Percentiles rank a stretch among this genome's conserved stretches.
phyloP scores from a whole-genome alignment of 192 early-diverging fungal genomes.

The Globomyces pollinis-pini region DNA sequence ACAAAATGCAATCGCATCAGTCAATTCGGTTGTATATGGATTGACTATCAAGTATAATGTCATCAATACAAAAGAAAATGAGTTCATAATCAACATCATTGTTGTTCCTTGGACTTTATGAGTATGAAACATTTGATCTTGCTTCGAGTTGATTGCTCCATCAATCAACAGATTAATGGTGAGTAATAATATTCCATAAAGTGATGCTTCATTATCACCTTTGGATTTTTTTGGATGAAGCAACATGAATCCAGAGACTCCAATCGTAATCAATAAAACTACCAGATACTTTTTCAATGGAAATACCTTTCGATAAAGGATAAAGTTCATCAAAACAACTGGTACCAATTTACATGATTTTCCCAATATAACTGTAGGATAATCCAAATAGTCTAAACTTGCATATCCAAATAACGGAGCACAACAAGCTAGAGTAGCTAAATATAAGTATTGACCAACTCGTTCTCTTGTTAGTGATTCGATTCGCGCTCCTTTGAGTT shows the following conservation, averaged over 20 bases:
- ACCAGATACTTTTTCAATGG: constrained; percentile 82
- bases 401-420: constrained; percentile 92
- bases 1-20: constrained; percentile 66
- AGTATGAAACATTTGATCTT: constrained; percentile 87
- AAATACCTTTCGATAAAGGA: constrained; percentile 82
- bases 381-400: constrained; percentile 88
- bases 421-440: constrained; percentile 64
- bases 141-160: constrained; percentile 91
- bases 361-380: constrained; percentile 93
- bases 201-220: constrained; percentile 46
- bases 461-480: constrained; percentile 26
- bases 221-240: constrained; percentile 45
- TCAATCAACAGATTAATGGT: constrained; percentile 82
- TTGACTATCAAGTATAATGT: constrained; percentile 53
- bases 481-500: constrained; percentile 34
- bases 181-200: constrained; percentile 77
- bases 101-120: constrained; percentile 77
- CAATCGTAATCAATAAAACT: constrained; percentile 79
- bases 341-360: constrained; percentile 97
- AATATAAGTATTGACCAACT: constrained; percentile 60
- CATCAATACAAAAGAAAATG: constrained; percentile 69
- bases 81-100: constrained; percentile 98
- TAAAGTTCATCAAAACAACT: constrained; percentile 89
- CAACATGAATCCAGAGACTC: constrained; percentile 92
- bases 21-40: constrained; percentile 72